A percentile compares a stretch with the other conserved stretches of the same genome.
These are phyloP conservation scores for Carallia brachiata DNA, from an alignment of 345 rosid species.

Conservation along the genomic window DNA sequence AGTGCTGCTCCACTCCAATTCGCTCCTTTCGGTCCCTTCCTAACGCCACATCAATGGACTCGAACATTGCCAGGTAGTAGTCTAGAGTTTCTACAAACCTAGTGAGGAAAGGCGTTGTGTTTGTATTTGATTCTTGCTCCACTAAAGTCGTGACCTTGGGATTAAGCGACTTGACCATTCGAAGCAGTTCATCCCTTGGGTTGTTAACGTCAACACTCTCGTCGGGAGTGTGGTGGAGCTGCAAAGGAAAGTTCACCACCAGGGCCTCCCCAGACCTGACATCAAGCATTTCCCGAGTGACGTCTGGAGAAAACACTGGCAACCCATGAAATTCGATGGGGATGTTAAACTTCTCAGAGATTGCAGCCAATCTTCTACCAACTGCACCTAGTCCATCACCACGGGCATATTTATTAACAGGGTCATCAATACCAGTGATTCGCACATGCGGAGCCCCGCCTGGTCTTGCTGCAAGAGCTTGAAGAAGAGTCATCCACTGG, in stretches of 20 bases:
- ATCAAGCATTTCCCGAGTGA: conserved; percentile 59
- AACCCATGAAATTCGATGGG: conserved; percentile 55
- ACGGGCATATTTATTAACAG: conserved; percentile 44
- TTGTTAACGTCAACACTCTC: conserved; percentile 67
- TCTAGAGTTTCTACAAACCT: conserved; percentile 60
- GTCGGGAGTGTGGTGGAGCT: conserved; percentile 73
- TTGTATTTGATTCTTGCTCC: conserved; percentile 79
- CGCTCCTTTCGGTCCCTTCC: conserved; percentile 48
- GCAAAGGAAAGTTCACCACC: conserved; percentile 63
- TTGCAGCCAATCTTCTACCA: conserved; percentile 37
- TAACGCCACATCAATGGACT: conserved; percentile 59
- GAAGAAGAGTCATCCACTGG: conserved; percentile 71
- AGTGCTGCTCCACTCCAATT: conserved; percentile 57
- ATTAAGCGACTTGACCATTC: conserved; percentile 60
- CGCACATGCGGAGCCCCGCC: conserved; percentile 66
- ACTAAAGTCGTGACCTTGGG: conserved; percentile 64
- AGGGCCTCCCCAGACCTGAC: conserved; percentile 64
- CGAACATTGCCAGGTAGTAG: conserved; percentile 64
- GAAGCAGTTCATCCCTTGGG: conserved; percentile 68
- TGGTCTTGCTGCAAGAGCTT: conserved; percentile 68
- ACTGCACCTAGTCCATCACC: conserved; percentile 57
- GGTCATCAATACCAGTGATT: conserved; percentile 71
- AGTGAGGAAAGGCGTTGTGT: conserved; percentile 63
- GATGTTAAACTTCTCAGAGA: conserved; percentile 54
- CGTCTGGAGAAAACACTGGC: conserved; percentile 50